These are phyloP conservation scores for Colletotrichum zoysiae DNA, from an alignment of 2,329 filamentous ascomycete genomes.

Conservation along the genomic window DNA sequence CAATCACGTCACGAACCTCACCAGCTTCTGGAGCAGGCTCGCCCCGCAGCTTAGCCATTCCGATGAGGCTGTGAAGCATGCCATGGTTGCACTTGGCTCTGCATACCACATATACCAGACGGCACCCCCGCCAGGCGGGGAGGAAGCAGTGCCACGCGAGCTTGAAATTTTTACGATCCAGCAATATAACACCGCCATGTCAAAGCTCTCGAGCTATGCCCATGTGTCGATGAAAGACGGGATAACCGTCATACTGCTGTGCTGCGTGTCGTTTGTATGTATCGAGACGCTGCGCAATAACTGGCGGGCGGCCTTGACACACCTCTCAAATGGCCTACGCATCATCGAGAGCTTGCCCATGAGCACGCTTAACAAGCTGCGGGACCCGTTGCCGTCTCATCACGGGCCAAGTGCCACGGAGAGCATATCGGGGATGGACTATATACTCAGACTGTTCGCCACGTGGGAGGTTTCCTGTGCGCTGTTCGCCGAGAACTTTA, in stretches of 20 bases:
- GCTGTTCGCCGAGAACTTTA: constrained; percentile 42
- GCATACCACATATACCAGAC: constrained; percentile 47
- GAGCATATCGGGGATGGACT: constrained; percentile 41
- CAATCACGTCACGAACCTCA: constrained; percentile 47
- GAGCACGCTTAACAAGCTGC: constrained; percentile 26
- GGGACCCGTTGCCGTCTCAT: constrained; percentile 3
- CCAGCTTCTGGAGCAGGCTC: constrained; percentile 49
- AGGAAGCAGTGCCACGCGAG: constrained; percentile 44
- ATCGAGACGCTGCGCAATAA: constrained; percentile 49
- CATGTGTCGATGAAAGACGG: constrained; percentile 44
- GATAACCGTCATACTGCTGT: constrained; percentile 48
- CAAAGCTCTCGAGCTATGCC: constrained; percentile 42
- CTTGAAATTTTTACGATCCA: constrained; percentile 54
- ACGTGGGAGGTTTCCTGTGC: constrained; percentile 45
- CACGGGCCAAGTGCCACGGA: not conserved
- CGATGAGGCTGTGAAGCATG: constrained; percentile 50
- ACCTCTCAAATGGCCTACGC: constrained; percentile 49
- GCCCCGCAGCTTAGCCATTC: constrained; percentile 49
- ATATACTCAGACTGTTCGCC: constrained; percentile 44
- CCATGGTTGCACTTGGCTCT: constrained; percentile 51
- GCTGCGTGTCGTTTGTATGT: constrained; percentile 50
- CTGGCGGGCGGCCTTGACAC: constrained; percentile 46
- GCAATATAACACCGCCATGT: constrained; percentile 55
- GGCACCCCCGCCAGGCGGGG: constrained; percentile 26
- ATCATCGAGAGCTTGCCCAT: constrained; percentile 49